phyloP scores from a whole-genome alignment of 345 rosid genomes.

The Citrus australasica region DNA sequence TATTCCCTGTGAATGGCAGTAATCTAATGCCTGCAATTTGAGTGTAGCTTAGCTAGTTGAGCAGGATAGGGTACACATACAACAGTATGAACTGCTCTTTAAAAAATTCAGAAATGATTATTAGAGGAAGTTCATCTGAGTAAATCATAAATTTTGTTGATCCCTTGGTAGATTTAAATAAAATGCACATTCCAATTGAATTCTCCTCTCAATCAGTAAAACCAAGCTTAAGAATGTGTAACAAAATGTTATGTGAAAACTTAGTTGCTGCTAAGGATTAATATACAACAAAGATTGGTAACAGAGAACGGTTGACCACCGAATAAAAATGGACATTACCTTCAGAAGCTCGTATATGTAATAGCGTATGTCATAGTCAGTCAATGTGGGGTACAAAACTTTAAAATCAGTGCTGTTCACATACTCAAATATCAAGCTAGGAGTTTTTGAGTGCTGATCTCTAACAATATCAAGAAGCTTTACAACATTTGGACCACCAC shows the following conservation, averaged over 20 bases:
- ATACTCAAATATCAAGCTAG: constrained; percentile 76
- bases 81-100: neutral
- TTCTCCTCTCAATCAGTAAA: neutral
- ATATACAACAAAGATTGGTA: neutral
- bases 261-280: neutral
- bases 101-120: neutral
- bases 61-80: neutral
- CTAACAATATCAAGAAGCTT: constrained; percentile 75
- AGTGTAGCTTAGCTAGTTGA: neutral
- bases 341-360: constrained; percentile 81
- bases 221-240: neutral
- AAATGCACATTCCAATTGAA: neutral
- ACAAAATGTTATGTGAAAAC: neutral
- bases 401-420: constrained; percentile 87
- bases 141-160: neutral
- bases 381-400: constrained; percentile 76
- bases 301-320: neutral
- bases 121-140: neutral
- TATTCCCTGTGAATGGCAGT: constrained; percentile 82
- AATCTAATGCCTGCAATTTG: constrained; percentile 67
- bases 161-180: neutral
- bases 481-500: constrained; percentile 71
- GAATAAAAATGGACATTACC: constrained; percentile 30
- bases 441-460: constrained; percentile 83
- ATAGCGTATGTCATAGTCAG: constrained; percentile 87